Base-by-base conservation (phyloP, 1,284 basidiomycete genomes). In the Cutaneotrichosporon daszewskae region DNA sequence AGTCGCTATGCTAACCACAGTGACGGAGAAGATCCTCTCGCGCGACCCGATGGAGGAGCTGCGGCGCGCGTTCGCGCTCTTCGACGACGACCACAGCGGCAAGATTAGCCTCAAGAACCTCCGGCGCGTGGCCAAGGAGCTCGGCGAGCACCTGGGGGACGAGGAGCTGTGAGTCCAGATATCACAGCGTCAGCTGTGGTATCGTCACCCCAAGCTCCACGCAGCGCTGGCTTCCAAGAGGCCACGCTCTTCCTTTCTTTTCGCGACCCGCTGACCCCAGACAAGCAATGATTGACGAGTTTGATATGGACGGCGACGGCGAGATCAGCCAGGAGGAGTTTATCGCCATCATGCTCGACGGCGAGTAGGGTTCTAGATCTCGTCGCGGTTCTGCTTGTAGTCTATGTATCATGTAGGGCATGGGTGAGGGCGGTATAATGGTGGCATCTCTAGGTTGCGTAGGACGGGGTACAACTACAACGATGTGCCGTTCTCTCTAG, bases 231-330 rank as follows among this genome's bases (percentile, higher is more conserved):
- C n/a, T n/a, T n/a, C n/a, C n/a, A n/a, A n/a, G n/a, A n/a, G n/a
- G n/a, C n/a, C n/a, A n/a, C n/a, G n/a, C n/a, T n/a, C n/a, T n/a
- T n/a, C n/a, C n/a, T n/a, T n/a, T n/a, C n/a, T n/a, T n/a, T n/a
- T n/a, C n/a, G n/a, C n/a, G n/a, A 20, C 19, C n/a, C 17, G 28
- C 44, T 45, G 28, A 45, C 44, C 7, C 37, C 61, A 97, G 92
- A 55, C 89, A 96, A 82, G 95, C 94, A 17, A 99, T 99, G 94
- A 99, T 99, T 62, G 95, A 98, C 63, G 95, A 99, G 74, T 99
- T 99, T 64, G 94, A 99, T 71, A 80, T 99, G 27, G 94, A 99
- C 74, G 86, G 94, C 69, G 94, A 99, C 60, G 91, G 92, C 18
- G 92, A 94, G 74, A 98, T 98, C 67, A 91, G 84, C 67, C 86